These are phyloP conservation scores for Aspergillus novofumigatus DNA, from an alignment of 2,329 filamentous ascomycete species.

Conservation along the genomic window DNA sequence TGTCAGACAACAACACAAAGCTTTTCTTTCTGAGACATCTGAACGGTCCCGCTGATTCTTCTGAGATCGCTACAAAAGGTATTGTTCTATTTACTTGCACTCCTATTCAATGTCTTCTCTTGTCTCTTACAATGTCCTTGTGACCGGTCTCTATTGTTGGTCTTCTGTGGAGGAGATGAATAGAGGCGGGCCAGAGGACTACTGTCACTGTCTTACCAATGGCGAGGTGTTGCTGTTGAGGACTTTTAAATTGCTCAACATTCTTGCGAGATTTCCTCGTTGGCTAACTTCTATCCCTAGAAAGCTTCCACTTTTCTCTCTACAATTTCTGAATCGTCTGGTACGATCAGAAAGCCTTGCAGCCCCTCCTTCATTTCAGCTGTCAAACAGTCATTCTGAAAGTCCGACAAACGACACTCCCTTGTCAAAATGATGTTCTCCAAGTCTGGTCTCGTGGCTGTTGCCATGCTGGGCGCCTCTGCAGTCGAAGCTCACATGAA, in stretches of 20 bases:
- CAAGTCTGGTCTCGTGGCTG: constrained; percentile 25
- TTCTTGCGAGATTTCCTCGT: neutral
- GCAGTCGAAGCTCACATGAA: constrained; percentile 70
- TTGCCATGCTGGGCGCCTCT: constrained; percentile 52
- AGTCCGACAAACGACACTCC: constrained; percentile 8
- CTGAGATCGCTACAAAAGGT: constrained; percentile 22
- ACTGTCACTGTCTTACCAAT: neutral
- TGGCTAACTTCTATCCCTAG: constrained; percentile 12
- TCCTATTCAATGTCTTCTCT: neutral
- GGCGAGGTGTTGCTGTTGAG: neutral
- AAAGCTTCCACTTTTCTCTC: constrained; percentile 15
- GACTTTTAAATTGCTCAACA: neutral
- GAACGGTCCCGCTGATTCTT: constrained; percentile 4
- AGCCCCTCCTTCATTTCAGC: constrained; percentile 14
- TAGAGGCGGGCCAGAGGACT: neutral
- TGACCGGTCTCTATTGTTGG: neutral
- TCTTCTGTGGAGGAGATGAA: neutral
- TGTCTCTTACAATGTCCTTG: neutral
- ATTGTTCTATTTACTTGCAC: constrained; percentile 14
- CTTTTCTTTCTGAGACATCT: constrained; percentile 7
- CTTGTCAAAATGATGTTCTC: constrained; percentile 26
- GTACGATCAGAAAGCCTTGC: constrained; percentile 25
- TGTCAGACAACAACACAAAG: constrained; percentile 6
- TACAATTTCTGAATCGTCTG: constrained; percentile 29
- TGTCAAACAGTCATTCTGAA: constrained; percentile 15